These are phyloP conservation scores for Candida tropicalis DNA, from an alignment of 1,139 yeast species.

Conservation along the genomic window DNA sequence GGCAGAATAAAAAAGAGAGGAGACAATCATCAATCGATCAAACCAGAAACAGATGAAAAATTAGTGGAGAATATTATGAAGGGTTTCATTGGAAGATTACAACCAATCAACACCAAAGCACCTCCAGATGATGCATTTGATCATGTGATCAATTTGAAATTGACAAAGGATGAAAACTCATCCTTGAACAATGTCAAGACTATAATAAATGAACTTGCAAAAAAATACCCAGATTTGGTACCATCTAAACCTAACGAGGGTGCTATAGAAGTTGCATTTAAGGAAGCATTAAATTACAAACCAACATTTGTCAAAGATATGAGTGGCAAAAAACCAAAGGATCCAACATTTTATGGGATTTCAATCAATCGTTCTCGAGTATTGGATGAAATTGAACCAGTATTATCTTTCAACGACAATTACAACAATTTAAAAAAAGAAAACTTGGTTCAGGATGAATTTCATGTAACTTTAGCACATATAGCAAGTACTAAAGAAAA, in stretches of 20 bases:
- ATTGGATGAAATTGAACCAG: slow-evolving; percentile 11
- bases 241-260: slow-evolving; percentile 40
- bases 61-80: slow-evolving; percentile 63
- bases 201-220: slow-evolving; percentile 41
- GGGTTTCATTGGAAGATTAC: slow-evolving; percentile 73
- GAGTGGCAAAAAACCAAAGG: slow-evolving; percentile 18
- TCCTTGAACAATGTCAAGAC: slow-evolving; percentile 54
- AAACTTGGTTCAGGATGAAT: slow-evolving; percentile 52
- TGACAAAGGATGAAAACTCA: slow-evolving; percentile 37
- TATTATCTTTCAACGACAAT: slow-evolving; percentile 18
- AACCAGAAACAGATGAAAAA: slow-evolving; percentile 44
- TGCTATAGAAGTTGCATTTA: slow-evolving; percentile 45
- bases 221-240: slow-evolving; percentile 51
- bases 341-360: slow-evolving; percentile 33
- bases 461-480: slow-evolving; percentile 84
- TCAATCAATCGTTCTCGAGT: slow-evolving; percentile 18
- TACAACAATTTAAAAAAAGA: slow-evolving; percentile 33
- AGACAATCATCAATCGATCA: slow-evolving; percentile 88
- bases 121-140: slow-evolving; percentile 75
- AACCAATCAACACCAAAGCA: slow-evolving; percentile 48
- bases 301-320: slow-evolving; percentile 51
- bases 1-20: slow-evolving; percentile 71
- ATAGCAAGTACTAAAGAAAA: slow-evolving; percentile 26
- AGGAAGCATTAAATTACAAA: slow-evolving; percentile 50
- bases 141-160: slow-evolving; percentile 57